A percentile compares a stretch with the other conserved stretches of the same genome.
phyloP scores from a whole-genome alignment of 768 basidiomycete species.

The Nevesoporus exiguus region DNA sequence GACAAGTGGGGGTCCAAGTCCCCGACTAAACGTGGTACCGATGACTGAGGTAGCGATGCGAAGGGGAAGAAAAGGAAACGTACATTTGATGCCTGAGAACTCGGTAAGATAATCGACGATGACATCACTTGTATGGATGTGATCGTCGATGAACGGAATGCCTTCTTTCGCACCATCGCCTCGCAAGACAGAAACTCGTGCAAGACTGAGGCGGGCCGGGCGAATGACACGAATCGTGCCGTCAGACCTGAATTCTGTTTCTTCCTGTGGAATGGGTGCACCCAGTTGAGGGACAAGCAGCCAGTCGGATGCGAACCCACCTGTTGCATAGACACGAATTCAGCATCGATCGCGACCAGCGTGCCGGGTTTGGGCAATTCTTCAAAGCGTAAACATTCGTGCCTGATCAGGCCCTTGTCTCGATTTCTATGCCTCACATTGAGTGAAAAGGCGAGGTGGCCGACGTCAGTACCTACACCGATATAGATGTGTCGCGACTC shows the following conservation, averaged over 20 bases:
- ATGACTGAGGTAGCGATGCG: not conserved
- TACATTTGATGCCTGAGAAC: constrained; percentile 93
- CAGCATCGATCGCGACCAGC: constrained; percentile 92
- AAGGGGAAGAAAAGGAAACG: constrained; percentile 23
- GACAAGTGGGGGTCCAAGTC: constrained; percentile 87
- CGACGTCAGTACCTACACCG: constrained; percentile 50
- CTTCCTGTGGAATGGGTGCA: constrained; percentile 56
- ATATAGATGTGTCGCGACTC: constrained; percentile 84
- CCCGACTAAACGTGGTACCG: constrained; percentile 54
- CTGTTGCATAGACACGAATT: constrained; percentile 97
- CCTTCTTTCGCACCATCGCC: constrained; percentile 80
- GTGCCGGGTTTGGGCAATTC: constrained; percentile 87
- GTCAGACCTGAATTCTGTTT: constrained; percentile 92
- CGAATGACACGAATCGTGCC: constrained; percentile 90
- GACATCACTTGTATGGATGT: constrained; percentile 93
- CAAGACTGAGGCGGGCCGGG: constrained; percentile 87
- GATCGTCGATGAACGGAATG: constrained; percentile 94
- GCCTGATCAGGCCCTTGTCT: constrained; percentile 68
- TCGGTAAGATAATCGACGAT: constrained; percentile 98
- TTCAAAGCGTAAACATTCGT: constrained; percentile 62
- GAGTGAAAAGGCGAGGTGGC: not conserved
- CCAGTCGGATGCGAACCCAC: constrained; percentile 33
- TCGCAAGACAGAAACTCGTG: constrained; percentile 90
- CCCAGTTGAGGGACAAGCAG: not conserved
- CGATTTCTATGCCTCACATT: constrained; percentile 55